These are phyloP conservation scores for Fallopia convolvulus DNA, from an alignment of 148 eudicot species.

Conservation along the genomic window DNA sequence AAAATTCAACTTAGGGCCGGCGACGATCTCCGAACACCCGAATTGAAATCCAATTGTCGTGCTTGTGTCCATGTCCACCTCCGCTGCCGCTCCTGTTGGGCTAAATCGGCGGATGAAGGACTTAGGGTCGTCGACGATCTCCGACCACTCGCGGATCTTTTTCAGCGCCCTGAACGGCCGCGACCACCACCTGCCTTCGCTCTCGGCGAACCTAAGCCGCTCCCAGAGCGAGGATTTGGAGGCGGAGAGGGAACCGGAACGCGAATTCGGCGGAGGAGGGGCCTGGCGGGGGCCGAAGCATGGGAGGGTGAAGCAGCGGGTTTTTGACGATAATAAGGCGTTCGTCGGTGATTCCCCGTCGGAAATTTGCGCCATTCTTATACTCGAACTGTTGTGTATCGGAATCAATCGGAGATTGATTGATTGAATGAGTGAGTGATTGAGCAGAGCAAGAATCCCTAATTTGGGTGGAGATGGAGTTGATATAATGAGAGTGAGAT, in stretches of 20 bases:
- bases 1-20: too few relatives aligned
- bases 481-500: too few relatives aligned
- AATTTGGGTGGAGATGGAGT: not conserved
- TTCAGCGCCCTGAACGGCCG: conserved; percentile 41
- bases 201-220: conserved; percentile 10
- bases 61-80: not conserved
- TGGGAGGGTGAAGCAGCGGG: conserved; percentile 10
- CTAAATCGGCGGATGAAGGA: conserved; percentile 71
- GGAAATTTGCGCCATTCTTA: not conserved
- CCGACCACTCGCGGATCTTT: conserved; percentile 82
- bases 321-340: not conserved
- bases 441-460: not conserved
- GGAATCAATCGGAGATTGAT: not conserved
- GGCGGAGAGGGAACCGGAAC: not conserved
- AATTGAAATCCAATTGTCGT: conserved; percentile 24
- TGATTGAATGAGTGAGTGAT: too few relatives aligned
- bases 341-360: not conserved
- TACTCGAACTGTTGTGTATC: too few relatives aligned
- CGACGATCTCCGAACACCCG: too few relatives aligned
- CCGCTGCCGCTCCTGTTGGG: conserved; percentile 10
- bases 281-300: conserved; percentile 6
- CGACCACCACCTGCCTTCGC: conserved; percentile 29
- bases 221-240: conserved; percentile 6
- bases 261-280: not conserved
- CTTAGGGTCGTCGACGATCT: conserved; percentile 62